Evolutionary conservation across 305 asterid species (phyloP).

Genomic region (Fraxinus floribunda): DNA sequence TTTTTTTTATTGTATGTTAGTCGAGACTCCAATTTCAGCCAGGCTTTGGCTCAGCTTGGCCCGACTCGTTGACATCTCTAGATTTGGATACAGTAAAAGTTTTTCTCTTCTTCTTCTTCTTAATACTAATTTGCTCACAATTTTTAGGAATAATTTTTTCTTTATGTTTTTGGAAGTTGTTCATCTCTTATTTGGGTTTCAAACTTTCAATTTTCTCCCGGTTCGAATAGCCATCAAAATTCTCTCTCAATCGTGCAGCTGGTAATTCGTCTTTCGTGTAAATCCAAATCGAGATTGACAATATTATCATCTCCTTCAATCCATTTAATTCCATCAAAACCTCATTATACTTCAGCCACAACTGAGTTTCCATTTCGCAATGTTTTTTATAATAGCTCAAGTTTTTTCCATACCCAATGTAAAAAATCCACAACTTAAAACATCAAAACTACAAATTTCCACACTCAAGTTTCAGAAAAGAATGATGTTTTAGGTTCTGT

Average conservation of each 20-base stretch:
- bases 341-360: neutral
- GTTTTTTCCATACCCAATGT: slow-evolving; percentile 14
- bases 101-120: no score
- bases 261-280: slow-evolving; percentile 6
- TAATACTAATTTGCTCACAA: no score
- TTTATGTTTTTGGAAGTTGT: no score
- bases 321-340: slow-evolving; percentile 2
- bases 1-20: no score
- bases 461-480: no score
- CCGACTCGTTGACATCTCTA: no score
- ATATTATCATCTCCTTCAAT: neutral
- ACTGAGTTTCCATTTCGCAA: slow-evolving; percentile 15
- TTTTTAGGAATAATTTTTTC: no score
- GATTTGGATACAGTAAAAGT: no score
- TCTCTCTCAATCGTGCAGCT: slow-evolving; percentile 23
- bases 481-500: neutral
- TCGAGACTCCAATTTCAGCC: no score
- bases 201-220: neutral
- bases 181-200: no score
- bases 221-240: neutral
- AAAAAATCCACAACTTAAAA: neutral
- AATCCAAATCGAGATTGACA: slow-evolving; percentile 19
- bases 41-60: no score
- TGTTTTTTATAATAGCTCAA: slow-evolving; percentile 2
- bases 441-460: neutral